Evolutionary conservation across 352 stramenopile species (phyloP).

Genomic region (Pythium utonaiense): DNA sequence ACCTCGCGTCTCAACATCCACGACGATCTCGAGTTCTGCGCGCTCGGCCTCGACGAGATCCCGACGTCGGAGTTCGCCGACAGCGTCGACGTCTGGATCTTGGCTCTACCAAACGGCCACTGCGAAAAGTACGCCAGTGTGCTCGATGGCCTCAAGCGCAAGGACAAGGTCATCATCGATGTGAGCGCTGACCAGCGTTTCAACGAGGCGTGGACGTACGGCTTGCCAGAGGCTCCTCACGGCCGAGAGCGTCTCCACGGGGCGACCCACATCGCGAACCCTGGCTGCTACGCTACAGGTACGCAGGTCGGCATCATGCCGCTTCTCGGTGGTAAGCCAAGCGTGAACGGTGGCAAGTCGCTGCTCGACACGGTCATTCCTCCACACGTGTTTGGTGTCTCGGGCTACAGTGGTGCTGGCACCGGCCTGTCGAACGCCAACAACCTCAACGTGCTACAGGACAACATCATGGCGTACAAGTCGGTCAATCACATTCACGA

Average conservation of each 20-base stretch:
- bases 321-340: conserved; percentile 64
- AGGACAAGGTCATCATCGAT: conserved; percentile 84
- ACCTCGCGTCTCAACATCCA: conserved; percentile 51
- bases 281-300: conserved; percentile 86
- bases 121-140: conserved; percentile 76
- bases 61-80: conserved; percentile 61
- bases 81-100: conserved; percentile 82
- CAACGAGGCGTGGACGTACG: conserved; percentile 83
- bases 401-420: conserved; percentile 85
- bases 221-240: conserved; percentile 71
- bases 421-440: conserved; percentile 82
- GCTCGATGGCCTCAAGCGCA: conserved; percentile 58
- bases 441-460: conserved; percentile 65
- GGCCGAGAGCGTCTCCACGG: conserved; percentile 50
- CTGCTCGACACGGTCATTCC: conserved; percentile 63
- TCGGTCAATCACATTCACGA: conserved; percentile 90
- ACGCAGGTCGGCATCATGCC: conserved; percentile 77
- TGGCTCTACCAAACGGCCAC: conserved; percentile 85
- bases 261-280: conserved; percentile 85
- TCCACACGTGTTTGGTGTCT: conserved; percentile 86
- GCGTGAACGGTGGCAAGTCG: conserved; percentile 31
- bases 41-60: conserved; percentile 77
- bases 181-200: conserved; percentile 88
- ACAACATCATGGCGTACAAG: conserved; percentile 91
- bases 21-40: conserved; percentile 75